These are phyloP conservation scores for Mediolabrus comicus DNA, from an alignment of 108 stramenopile species.

Conservation along the genomic window DNA sequence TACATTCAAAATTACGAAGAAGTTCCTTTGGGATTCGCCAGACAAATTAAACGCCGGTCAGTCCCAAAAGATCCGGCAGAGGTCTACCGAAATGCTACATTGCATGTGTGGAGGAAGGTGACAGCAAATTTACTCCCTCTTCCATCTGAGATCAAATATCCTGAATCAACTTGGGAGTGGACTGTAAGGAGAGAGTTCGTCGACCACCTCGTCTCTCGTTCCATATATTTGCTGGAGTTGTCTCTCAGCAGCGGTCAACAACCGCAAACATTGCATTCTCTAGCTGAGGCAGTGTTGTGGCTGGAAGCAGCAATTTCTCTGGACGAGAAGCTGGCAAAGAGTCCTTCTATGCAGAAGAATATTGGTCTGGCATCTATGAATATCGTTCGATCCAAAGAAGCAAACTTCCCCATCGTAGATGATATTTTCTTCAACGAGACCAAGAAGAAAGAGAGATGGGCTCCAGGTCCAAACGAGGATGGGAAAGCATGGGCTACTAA, in stretches of 20 bases:
- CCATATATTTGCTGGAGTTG: slow-evolving; percentile 51
- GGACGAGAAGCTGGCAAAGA: slow-evolving; percentile 22
- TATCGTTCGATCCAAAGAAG: slow-evolving; percentile 44
- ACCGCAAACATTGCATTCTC: slow-evolving; percentile 7
- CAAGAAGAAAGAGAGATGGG: too few species aligned
- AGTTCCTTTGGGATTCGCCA: slow-evolving; percentile 57
- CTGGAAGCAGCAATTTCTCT: slow-evolving; percentile 36
- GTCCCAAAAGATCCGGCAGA: slow-evolving; percentile 7
- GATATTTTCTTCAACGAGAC: slow-evolving; percentile 16
- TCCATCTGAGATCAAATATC: slow-evolving; percentile 32
- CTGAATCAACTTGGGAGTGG: slow-evolving; percentile 56
- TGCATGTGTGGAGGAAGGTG: slow-evolving; percentile 21
- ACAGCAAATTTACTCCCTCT: slow-evolving; percentile 14
- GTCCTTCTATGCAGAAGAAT: slow-evolving; percentile 47
- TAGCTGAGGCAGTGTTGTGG: slow-evolving; percentile 48
- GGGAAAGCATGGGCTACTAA: slow-evolving; percentile 50
- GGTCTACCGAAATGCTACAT: slow-evolving; percentile 16
- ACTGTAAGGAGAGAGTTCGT: slow-evolving; percentile 53
- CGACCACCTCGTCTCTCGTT: slow-evolving; percentile 48
- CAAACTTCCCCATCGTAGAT: slow-evolving; percentile 19
- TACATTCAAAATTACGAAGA: slow-evolving; percentile 51
- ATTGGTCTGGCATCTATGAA: slow-evolving; percentile 60
- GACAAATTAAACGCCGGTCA: slow-evolving; percentile 24
- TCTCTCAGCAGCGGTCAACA: slow-evolving; percentile 21
- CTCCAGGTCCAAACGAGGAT: slow-evolving; percentile 1